Evolutionary conservation across 2,329 filamentous ascomycete species (phyloP).

Genomic region (Onygenales sp.): DNA sequence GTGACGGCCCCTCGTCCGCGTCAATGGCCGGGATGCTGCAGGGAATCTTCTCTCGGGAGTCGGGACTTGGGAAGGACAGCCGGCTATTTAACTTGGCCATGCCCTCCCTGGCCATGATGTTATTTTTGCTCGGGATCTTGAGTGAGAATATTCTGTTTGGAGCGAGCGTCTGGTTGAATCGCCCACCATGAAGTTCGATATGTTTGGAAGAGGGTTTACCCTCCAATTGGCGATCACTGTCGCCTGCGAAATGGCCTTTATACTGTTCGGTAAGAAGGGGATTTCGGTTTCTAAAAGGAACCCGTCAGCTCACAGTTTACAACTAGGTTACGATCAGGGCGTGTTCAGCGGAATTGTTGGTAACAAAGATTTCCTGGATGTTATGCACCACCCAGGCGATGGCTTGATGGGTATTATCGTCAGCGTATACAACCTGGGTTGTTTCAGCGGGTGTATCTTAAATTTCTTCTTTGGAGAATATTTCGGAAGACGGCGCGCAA

Average conservation of each 20-base stretch:
- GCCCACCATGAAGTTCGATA: conserved; percentile 3
- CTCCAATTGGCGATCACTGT: conserved; percentile 7
- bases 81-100: no score
- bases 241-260: conserved; percentile 8
- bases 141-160: no score
- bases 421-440: conserved; percentile 36
- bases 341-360: conserved; percentile 41
- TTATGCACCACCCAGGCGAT: conserved; percentile 29
- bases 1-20: no score
- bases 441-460: conserved; percentile 27
- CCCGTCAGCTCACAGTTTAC: neutral
- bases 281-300: neutral
- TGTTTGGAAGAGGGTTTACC: conserved; percentile 6
- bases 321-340: conserved; percentile 40
- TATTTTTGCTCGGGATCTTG: no score
- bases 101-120: no score
- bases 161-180: no score
- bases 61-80: no score
- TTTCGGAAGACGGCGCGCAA: conserved; percentile 23
- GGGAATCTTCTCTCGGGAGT: no score
- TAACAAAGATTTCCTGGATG: conserved; percentile 34
- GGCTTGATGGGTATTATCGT: conserved; percentile 34
- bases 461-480: conserved; percentile 23
- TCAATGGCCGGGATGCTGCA: no score
- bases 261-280: conserved; percentile 2